phyloP scores from a whole-genome alignment of 2,329 filamentous ascomycete genomes.

The Pseudogymnoascus sp. region DNA sequence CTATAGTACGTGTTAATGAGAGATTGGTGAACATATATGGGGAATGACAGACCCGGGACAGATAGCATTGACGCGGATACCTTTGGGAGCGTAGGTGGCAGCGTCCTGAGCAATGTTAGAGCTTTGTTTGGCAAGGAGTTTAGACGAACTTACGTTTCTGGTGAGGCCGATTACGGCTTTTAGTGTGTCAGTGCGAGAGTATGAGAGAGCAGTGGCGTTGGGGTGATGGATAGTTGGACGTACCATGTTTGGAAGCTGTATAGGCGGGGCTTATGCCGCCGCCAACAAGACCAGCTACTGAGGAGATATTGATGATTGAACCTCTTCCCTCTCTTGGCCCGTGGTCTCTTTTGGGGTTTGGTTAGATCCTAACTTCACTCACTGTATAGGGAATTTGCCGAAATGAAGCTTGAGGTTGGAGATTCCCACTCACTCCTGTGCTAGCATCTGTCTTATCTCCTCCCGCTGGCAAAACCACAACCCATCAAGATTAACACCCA shows the following conservation, averaged over 20 bases:
- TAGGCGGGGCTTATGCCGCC: constrained; percentile 33
- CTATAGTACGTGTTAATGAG: constrained; percentile 19
- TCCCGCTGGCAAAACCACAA: constrained; percentile 52
- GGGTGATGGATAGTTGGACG: constrained; percentile 5
- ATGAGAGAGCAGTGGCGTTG: not conserved
- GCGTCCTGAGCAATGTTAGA: constrained; percentile 34
- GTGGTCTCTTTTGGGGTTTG: constrained; percentile 25
- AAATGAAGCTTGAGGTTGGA: not conserved
- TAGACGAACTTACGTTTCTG: constrained; percentile 28
- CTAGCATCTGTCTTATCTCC: constrained; percentile 45
- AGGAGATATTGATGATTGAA: constrained; percentile 48
- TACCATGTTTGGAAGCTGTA: constrained; percentile 45
- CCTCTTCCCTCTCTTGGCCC: constrained; percentile 39
- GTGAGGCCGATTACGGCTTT: constrained; percentile 45
- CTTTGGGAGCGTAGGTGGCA: constrained; percentile 42
- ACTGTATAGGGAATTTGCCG: not conserved
- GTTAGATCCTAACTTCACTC: not conserved
- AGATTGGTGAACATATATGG: constrained; percentile 16
- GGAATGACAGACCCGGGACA: constrained; percentile 38
- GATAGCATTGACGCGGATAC: constrained; percentile 54
- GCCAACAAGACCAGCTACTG: constrained; percentile 44
- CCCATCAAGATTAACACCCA: constrained; percentile 49
- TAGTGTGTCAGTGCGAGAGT: not conserved
- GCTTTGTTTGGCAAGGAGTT: not conserved
- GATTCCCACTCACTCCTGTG: constrained; percentile 36